Evolutionary conservation across 1,284 basidiomycete species (phyloP).

Genomic region (Porodaedalea pini): DNA sequence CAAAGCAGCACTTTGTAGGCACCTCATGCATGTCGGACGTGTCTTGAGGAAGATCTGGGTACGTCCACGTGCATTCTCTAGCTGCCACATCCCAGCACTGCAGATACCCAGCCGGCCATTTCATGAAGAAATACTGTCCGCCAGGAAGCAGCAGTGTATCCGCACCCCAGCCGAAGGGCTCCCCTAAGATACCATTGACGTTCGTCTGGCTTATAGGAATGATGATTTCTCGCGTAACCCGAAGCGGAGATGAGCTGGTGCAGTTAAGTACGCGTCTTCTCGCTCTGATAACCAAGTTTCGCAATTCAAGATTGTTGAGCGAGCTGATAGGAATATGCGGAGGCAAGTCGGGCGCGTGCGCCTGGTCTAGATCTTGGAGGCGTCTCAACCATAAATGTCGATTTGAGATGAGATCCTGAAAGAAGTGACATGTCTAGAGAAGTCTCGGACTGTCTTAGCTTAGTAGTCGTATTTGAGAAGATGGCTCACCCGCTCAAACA

Average conservation of each 20-base stretch:
- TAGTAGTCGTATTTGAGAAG: no score
- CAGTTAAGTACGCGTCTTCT: conserved; percentile 2
- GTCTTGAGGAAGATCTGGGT: neutral
- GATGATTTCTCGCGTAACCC: neutral
- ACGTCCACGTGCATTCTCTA: conserved; percentile 4
- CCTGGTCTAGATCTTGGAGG: conserved; percentile 10
- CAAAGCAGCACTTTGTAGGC: neutral
- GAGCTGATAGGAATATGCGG: neutral
- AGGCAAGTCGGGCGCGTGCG: conserved; percentile 12
- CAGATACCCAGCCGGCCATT: conserved; percentile 13
- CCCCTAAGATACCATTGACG: neutral
- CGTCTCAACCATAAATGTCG: conserved; percentile 5
- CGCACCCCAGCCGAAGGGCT: conserved; percentile 5
- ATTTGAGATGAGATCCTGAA: neutral
- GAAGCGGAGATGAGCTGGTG: neutral
- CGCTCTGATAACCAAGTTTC: conserved; percentile 6
- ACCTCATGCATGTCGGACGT: neutral
- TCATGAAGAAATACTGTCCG: conserved; percentile 6
- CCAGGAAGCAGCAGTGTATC: conserved; percentile 13
- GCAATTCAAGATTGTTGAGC: neutral
- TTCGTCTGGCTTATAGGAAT: conserved; percentile 1
- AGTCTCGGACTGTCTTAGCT: no score
- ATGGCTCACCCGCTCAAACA: conserved; percentile 6
- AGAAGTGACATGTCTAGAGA: conserved; percentile 1
- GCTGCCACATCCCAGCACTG: conserved; percentile 14